Evolutionary conservation across 306 rosid species (phyloP).

Genomic region (Dalbergia oliveri): DNA sequence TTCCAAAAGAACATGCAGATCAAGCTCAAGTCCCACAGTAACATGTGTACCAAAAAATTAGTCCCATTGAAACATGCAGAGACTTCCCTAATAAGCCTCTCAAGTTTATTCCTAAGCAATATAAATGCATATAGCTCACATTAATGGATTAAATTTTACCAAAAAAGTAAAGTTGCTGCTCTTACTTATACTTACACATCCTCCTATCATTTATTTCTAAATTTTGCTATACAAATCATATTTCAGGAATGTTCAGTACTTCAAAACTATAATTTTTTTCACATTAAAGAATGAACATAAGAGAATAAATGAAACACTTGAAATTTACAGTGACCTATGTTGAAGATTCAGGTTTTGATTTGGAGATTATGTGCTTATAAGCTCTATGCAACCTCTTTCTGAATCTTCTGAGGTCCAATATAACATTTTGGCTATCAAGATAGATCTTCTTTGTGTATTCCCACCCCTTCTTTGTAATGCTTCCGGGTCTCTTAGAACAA

Average conservation of each 20-base stretch:
- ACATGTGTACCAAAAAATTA: constrained; percentile 5
- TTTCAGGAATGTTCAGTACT: not conserved
- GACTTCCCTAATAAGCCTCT: constrained; percentile 4
- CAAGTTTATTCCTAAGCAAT: not conserved
- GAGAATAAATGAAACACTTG: constrained; percentile 6
- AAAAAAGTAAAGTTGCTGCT: not conserved
- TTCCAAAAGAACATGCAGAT: not conserved
- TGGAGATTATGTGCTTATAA: constrained; percentile 57
- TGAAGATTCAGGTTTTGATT: constrained; percentile 39
- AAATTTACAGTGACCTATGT: constrained; percentile 45
- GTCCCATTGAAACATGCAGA: constrained; percentile 23
- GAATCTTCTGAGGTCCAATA: constrained; percentile 70
- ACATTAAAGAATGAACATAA: constrained; percentile 39
- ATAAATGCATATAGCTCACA: not conserved
- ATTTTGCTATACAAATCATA: constrained; percentile 29
- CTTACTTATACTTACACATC: constrained; percentile 42
- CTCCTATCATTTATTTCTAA: constrained; percentile 24
- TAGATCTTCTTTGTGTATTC: constrained; percentile 87
- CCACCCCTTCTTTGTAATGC: constrained; percentile 83
- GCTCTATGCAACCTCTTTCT: constrained; percentile 71
- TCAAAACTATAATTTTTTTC: not conserved
- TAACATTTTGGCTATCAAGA: constrained; percentile 88
- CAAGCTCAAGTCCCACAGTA: not conserved
- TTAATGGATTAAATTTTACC: constrained; percentile 6
- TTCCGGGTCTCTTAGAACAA: constrained; percentile 67